A percentile compares a stretch with the other conserved stretches of the same genome.
Evolutionary conservation across 1,284 basidiomycete genomes (phyloP).

Genomic region (Ceratobasidium sp.): DNA sequence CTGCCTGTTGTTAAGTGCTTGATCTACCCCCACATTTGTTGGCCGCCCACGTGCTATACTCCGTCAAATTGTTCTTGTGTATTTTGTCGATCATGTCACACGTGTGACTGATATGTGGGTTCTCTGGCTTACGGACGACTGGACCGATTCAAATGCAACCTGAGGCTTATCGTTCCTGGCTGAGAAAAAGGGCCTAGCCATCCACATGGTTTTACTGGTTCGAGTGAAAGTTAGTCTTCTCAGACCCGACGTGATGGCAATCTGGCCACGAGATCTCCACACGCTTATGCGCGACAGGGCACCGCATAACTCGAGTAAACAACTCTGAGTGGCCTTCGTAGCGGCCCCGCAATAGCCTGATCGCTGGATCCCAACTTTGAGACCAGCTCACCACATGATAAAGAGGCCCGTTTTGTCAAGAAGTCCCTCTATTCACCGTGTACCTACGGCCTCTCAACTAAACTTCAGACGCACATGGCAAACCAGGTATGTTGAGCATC

Average conservation of each 20-base stretch:
- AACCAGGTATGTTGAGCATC: slow-evolving; percentile 28
- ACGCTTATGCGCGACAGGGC: slow-evolving; percentile 36
- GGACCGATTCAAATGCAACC: slow-evolving; percentile 25
- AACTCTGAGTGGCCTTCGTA: slow-evolving; percentile 18
- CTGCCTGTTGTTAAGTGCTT: neutral
- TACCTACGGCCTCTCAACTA: slow-evolving; percentile 26
- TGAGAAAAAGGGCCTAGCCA: slow-evolving; percentile 37
- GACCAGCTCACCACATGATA: slow-evolving; percentile 29
- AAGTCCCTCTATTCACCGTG: slow-evolving; percentile 29
- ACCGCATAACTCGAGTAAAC: slow-evolving; percentile 28
- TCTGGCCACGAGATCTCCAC: slow-evolving; percentile 29
- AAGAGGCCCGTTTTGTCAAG: slow-evolving; percentile 26
- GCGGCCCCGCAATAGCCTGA: slow-evolving; percentile 35
- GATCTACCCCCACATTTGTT: slow-evolving; percentile 5
- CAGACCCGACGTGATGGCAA: slow-evolving; percentile 20
- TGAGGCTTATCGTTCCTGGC: slow-evolving; percentile 36
- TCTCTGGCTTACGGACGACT: slow-evolving; percentile 11
- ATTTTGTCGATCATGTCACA: slow-evolving; percentile 36
- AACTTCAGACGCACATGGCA: slow-evolving; percentile 33
- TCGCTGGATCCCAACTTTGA: slow-evolving; percentile 34
- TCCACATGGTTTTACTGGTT: slow-evolving; percentile 34
- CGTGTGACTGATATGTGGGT: slow-evolving; percentile 7
- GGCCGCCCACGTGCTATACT: slow-evolving; percentile 20
- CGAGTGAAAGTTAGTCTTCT: slow-evolving; percentile 24
- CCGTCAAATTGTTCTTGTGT: slow-evolving; percentile 18